Evolutionary conservation across 2,329 filamentous ascomycete species (phyloP), one percentile per base, ranked within the genome.

Genomic region (Ophiostoma tasmaniense): DNA sequence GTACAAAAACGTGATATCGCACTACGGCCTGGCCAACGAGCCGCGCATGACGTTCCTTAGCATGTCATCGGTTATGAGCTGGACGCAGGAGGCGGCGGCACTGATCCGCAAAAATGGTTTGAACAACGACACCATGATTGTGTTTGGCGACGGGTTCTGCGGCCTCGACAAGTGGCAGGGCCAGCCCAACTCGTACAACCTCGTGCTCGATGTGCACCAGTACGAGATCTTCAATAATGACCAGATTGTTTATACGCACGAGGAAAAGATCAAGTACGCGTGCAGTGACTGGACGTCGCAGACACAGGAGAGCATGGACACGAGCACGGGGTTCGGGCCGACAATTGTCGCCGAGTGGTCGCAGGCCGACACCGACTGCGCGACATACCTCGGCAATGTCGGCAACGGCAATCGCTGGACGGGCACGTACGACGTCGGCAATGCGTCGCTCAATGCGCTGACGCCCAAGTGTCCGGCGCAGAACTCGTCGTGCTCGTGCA

Each of bases 281-380:
- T 99, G 95, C 80, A 81, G 85, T 22, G 92, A 88, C 68, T 99
- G 95, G 95, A 90, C 91, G 3, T 77, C 89, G 74, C 93, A 98
- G 82, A 86, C 92, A 17, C 76, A 86, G 71, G 80, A 87, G 71
- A 91, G 89, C 76, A 89, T 92, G 81, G 84, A 92, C 78, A 89
- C 84, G 4, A 79, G 82, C 4, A 91, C 88, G 0, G 94, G 94
- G 11, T 99, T 94, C 80, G 95, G 95, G 0, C 93, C 94, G 0
- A 98, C 93, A 22, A 87, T 98, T 73, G 93, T 96, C 78, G 95
- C 94, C 73, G 95, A 99, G 82, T 99, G 93, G 93, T 94, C 90
- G 0, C 94, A 98, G 81, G 94, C 95, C 52, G 95, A 99, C 79
- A 97, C 95, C 1, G 95, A 99, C 81, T 99, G 95, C 80, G 89